Percentiles rank a stretch among this genome's conserved stretches.
phyloP scores from a whole-genome alignment of 2,329 filamentous ascomycete genomes.

The Incumbomyces delicatus region DNA sequence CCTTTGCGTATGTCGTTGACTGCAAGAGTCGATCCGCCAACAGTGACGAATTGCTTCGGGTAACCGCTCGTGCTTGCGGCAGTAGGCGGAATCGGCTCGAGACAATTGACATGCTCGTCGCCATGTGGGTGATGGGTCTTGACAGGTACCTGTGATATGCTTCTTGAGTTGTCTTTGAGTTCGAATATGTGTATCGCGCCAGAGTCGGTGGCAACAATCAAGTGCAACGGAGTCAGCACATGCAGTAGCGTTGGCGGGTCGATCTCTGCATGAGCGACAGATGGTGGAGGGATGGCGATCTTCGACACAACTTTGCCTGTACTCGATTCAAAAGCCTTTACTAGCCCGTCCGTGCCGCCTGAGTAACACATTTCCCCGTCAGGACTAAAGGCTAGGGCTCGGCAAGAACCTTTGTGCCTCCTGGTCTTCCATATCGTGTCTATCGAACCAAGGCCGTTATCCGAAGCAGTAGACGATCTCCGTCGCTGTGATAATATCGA shows the following conservation, averaged over 20 bases:
- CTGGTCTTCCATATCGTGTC: constrained; percentile 78
- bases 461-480: constrained; percentile 30
- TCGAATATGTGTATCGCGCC: constrained; percentile 83
- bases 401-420: constrained; percentile 88
- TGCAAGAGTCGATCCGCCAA: constrained; percentile 80
- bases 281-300: constrained; percentile 55
- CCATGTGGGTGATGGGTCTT: constrained; percentile 74
- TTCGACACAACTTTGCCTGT: constrained; percentile 68
- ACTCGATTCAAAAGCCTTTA: constrained; percentile 50
- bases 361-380: constrained; percentile 62
- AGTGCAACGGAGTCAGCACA: constrained; percentile 72
- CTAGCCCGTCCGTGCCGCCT: constrained; percentile 52
- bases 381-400: constrained; percentile 64
- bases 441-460: constrained; percentile 62
- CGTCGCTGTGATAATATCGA: constrained; percentile 15
- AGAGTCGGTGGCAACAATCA: constrained; percentile 84
- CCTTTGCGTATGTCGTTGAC: constrained; percentile 82
- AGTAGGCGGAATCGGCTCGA: constrained; percentile 72
- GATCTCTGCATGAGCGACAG: constrained; percentile 5
- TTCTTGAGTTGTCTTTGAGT: constrained; percentile 41
- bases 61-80: constrained; percentile 76
- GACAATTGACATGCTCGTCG: constrained; percentile 81
- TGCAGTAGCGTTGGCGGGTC: constrained; percentile 76
- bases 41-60: constrained; percentile 90
- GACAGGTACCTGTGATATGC: constrained; percentile 49